Conservation (phyloP, 805 yeast genomes). For the Saturnispora zaruensis region DNA sequence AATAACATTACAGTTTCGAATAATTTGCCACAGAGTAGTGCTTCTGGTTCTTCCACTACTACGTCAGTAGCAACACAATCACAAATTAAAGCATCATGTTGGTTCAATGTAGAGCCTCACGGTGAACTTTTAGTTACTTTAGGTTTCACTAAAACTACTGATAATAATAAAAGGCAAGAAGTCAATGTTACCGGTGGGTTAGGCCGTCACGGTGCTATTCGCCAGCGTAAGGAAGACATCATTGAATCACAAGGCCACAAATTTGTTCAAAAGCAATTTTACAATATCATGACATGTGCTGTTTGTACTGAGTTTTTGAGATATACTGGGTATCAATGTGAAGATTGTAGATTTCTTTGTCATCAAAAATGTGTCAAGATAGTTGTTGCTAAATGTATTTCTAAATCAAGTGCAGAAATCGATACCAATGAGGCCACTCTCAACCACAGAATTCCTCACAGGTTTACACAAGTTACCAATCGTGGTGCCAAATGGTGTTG, state of each 20-base stretch:
- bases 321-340: conserved; percentile 80
- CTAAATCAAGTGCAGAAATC: conserved; percentile 60
- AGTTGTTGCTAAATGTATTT: conserved; percentile 77
- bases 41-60: not conserved
- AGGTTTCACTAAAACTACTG: conserved; percentile 61
- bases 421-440: conserved; percentile 72
- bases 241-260: conserved; percentile 96
- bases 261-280: conserved; percentile 90
- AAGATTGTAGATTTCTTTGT: conserved; percentile 72
- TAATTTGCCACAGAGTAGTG: not conserved
- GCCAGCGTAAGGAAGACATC: conserved; percentile 84
- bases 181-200: conserved; percentile 51
- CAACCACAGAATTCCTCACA: conserved; percentile 94
- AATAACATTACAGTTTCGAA: not conserved
- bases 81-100: conserved; percentile 43
- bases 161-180: conserved; percentile 36
- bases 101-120: conserved; percentile 91
- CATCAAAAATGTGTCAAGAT: conserved; percentile 75
- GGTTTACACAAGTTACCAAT: conserved; percentile 86
- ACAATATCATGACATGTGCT: conserved; percentile 95
- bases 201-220: conserved; percentile 96
- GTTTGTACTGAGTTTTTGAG: conserved; percentile 92
- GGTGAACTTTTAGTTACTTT: conserved; percentile 79
- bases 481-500: conserved; percentile 99
- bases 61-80: not conserved